phyloP scores from a whole-genome alignment of 2,329 filamentous ascomycete species.

The Fusarium algeriense region DNA sequence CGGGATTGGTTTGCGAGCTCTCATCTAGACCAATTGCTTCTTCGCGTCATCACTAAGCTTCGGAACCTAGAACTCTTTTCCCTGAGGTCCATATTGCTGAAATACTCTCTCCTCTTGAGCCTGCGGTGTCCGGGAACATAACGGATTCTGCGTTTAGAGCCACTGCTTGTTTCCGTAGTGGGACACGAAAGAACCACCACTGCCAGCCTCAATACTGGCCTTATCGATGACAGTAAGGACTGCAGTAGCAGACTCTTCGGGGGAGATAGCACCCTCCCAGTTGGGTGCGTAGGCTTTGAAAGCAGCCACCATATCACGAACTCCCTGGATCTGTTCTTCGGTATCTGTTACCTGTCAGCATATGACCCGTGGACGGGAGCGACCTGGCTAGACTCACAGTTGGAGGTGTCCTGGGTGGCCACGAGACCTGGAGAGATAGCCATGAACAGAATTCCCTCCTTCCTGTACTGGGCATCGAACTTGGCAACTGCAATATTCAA shows the following conservation, averaged over 20 bases:
- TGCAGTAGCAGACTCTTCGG: conserved; percentile 52
- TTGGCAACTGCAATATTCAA: conserved; percentile 66
- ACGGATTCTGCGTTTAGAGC: conserved; percentile 52
- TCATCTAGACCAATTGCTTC: fast-evolving
- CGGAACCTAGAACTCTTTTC: no score
- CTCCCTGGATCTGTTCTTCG: conserved; percentile 42
- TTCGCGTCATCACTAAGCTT: no score
- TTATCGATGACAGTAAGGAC: conserved; percentile 53
- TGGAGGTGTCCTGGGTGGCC: conserved; percentile 52
- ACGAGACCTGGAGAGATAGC: conserved; percentile 65
- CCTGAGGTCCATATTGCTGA: no score
- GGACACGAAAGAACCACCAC: conserved; percentile 65
- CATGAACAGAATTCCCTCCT: conserved; percentile 65
- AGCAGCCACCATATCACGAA: conserved; percentile 45
- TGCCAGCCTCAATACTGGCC: conserved; percentile 54
- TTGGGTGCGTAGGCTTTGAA: conserved; percentile 56
- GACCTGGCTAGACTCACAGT: conserved; percentile 36
- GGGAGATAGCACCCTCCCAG: conserved; percentile 51
- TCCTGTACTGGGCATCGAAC: conserved; percentile 62
- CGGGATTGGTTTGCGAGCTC: background rate
- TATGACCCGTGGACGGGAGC: fast-evolving
- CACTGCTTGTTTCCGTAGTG: conserved; percentile 67
- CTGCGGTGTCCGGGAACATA: background rate
- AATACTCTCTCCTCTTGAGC: no score
- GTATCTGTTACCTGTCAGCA: conserved; percentile 33